Conservation (phyloP, 2,329 filamentous ascomycete genomes). For the Aspergillus fijiensis region DNA sequence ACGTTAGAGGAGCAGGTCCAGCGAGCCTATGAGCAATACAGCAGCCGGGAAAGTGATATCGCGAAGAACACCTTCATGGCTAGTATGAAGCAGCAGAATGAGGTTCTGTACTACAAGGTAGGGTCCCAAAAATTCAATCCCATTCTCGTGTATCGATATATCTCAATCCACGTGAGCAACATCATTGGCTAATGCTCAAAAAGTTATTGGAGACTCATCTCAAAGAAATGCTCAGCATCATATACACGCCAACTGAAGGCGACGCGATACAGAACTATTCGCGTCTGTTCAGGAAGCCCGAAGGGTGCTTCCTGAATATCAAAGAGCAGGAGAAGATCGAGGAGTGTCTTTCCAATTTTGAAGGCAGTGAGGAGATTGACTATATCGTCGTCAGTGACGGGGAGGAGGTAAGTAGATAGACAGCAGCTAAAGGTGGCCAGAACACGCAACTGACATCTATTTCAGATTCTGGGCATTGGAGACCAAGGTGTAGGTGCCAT, state of each 20-base stretch:
- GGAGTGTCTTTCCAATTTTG: conserved; percentile 67
- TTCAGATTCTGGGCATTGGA: conserved; percentile 79
- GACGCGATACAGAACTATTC: conserved; percentile 87
- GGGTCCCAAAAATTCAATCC: conserved; percentile 12
- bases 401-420: conserved; percentile 43
- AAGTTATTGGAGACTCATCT: conserved; percentile 74
- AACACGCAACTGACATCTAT: background rate
- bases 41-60: conserved; percentile 60
- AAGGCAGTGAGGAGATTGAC: conserved; percentile 71
- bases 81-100: conserved; percentile 80
- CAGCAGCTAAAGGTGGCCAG: background rate
- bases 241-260: conserved; percentile 88
- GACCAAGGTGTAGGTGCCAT: conserved; percentile 86
- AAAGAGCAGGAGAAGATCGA: conserved; percentile 65
- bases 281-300: conserved; percentile 70
- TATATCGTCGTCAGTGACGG: conserved; percentile 82
- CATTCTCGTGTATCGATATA: background rate
- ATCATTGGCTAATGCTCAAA: background rate
- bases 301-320: conserved; percentile 80
- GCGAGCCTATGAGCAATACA: conserved; percentile 80
- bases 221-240: conserved; percentile 85
- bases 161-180: background rate
- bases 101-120: conserved; percentile 76
- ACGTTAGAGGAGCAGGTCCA: conserved; percentile 73
- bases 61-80: conserved; percentile 88